Percentiles rank a stretch among this genome's conserved stretches.
Conservation (phyloP, 139 green algal species). For the Haematococcus lacustris region DNA sequence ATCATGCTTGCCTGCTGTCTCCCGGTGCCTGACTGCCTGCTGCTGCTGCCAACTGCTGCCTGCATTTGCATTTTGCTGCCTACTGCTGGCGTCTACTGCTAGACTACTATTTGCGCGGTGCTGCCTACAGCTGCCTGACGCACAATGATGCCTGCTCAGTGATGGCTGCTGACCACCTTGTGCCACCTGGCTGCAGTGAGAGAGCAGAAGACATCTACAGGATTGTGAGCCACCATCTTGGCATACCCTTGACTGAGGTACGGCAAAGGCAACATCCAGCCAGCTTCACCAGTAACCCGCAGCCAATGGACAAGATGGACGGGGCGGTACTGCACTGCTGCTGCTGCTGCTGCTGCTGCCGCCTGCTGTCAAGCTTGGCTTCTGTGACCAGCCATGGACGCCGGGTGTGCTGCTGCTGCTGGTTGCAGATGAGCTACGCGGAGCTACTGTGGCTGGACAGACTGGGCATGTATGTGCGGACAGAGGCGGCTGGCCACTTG, state of each 20-base stretch:
- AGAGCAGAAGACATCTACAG: slow-evolving; percentile 75
- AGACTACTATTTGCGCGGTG: background rate
- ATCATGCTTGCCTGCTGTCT: background rate
- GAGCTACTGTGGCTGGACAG: slow-evolving; percentile 86
- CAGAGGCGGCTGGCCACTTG: slow-evolving; percentile 24
- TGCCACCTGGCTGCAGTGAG: slow-evolving; percentile 29
- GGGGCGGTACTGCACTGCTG: background rate
- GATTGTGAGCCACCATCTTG: slow-evolving; percentile 44
- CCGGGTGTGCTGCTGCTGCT: background rate
- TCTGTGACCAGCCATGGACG: background rate
- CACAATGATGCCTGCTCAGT: too few species aligned
- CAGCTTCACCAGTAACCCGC: background rate
- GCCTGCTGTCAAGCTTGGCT: background rate
- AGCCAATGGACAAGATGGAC: background rate
- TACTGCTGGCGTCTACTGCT: background rate
- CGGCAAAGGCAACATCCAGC: background rate
- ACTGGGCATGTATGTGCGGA: slow-evolving; percentile 67
- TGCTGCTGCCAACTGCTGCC: background rate
- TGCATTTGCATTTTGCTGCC: background rate
- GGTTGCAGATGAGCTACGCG: slow-evolving; percentile 56
- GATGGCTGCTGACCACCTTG: background rate
- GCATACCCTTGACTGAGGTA: slow-evolving; percentile 43
- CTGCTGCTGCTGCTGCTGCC: background rate
- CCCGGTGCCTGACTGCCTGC: background rate
- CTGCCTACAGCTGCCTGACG: background rate